These are phyloP conservation scores for Pascua sp. DNA, from an alignment of 1,284 basidiomycete species.

Conservation along the genomic window DNA sequence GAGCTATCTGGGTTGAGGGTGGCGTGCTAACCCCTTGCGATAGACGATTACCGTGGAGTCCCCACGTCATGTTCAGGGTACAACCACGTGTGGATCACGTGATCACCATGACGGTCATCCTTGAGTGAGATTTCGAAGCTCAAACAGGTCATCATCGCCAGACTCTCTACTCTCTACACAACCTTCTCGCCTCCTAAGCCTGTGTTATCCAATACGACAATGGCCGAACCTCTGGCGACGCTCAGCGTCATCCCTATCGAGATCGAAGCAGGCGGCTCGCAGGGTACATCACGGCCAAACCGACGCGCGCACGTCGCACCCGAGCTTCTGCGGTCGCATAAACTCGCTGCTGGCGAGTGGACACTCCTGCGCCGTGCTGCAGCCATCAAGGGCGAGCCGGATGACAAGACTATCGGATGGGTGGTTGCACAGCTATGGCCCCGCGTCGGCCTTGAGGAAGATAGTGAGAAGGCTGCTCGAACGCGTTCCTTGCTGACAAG, in stretches of 20 bases:
- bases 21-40: too few relatives aligned
- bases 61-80: not conserved
- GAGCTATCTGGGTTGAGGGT: too few relatives aligned
- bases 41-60: too few relatives aligned
- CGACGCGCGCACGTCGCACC: slow-evolving; percentile 41
- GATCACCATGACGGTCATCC: not conserved
- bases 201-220: not conserved
- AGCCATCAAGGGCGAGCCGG: not conserved
- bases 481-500: not conserved
- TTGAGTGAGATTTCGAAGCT: not conserved
- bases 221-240: slow-evolving; percentile 6
- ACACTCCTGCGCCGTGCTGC: slow-evolving; percentile 10
- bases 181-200: too few relatives aligned
- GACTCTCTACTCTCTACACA: too few relatives aligned
- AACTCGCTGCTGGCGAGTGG: slow-evolving; percentile 47
- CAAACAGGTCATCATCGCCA: too few relatives aligned
- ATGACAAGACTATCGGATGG: slow-evolving; percentile 5
- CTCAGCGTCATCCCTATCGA: slow-evolving; percentile 13
- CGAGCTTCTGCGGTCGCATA: slow-evolving; percentile 33
- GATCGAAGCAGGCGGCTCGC: slow-evolving; percentile 10
- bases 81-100: not conserved
- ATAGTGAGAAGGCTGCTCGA: slow-evolving; percentile 21
- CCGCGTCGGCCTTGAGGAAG: slow-evolving; percentile 30
- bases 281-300: slow-evolving; percentile 11
- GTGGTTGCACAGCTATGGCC: slow-evolving; percentile 41